Base-by-base conservation (phyloP, 2,329 filamentous ascomycete genomes). In the Sclerotinia trifoliorum region DNA sequence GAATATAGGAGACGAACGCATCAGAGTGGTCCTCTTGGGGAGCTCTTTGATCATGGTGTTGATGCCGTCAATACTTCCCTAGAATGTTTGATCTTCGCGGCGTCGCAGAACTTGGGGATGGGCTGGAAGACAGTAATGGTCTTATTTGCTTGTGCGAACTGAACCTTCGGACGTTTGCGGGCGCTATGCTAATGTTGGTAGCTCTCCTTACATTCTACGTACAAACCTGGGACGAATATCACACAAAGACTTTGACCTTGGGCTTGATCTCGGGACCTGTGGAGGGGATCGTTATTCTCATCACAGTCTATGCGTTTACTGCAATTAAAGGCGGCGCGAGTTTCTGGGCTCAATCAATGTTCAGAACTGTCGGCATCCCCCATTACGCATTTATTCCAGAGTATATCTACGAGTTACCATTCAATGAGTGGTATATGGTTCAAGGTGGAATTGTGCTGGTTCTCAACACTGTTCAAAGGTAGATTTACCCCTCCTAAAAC, bases 161-260 rank as follows among this genome's bases (percentile, higher is more conserved):
- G 10, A 24, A 51, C 48, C 44, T 17, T 7, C 8, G 3, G 17
- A 24, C 4, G 29, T 2, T 5, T 44, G 26, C 6, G 4, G n/a
- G 15, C 42, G 7, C 29, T 65, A 48, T 71, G 39, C 62, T 73
- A 70, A 72, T 63, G 19, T 24, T 21, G n/a, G 17, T 70, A 93
- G 90, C 91, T 8, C 87, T 94, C 69, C 83, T 96, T 75, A 97
- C 95, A n/a, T 99, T 99, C 80, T 98, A 98, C 79, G 90, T 98
- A 54, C 95, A 98, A 79, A 98, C 95, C 46, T 99, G 95, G 95
- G 95, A 99, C 77, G 95, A 98, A 79, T 99, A 98, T 81, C 94
- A 98, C 81, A 99, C 95, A 64, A 94, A 97, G 80, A 95, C 94
- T 3, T 86, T 99, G 60, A 97, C 93, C 1, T 86, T 99, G 7